Evolutionary conservation across 2,329 filamentous ascomycete species (phyloP), one percentile per base, ranked within the genome.

Genomic region (Beauveria caledonica): DNA sequence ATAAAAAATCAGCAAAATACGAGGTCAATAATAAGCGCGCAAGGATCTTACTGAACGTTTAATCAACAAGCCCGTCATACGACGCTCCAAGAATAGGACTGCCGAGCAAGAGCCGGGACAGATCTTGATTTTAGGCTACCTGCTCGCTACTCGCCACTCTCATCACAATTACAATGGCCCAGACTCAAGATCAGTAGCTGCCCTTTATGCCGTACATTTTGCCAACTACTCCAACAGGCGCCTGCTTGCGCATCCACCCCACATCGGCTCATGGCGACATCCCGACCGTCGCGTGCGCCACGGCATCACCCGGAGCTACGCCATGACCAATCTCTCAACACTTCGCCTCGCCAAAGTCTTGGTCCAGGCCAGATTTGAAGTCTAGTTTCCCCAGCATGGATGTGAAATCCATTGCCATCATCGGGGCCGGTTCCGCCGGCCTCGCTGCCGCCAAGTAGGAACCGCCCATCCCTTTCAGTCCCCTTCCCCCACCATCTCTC

Each of bases 401-500:
- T 36, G 64, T 83, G 25, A 74, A 76, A 58, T 78, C 73, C 15
- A 77, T 91, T 64, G 87, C 86, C 62, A 80, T 92, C 48, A 84
- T 92, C 62, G 88, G 88, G n/a, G 88, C 86, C 13, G 88, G 88
- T 0, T 86, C 88, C 1, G 82, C 81, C 62, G 88, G 89, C 8
- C 74, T 91, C 3, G 82, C 83, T 58, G 83, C 85, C 36, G 86
- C 72, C 40, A 75, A 71, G 73, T 74, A 67, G 54, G 66, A 33
- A 36, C 33, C 33, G 19, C 27, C 10, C 5, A 27, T 61, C 17
- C 17, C n/a, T 1, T 11, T 6, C 23, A 8, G 3, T 23, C 25
- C 2, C 17, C 25, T 5, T 17, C 39, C 48, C n/a, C 9, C 23
- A 45, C 48, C 17, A 5, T 53, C 11, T 10, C 29, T 19, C 21